These are phyloP conservation scores for Achaetomiella virescens DNA, from an alignment of 495 filamentous ascomycete genomes.

Conservation along the genomic window DNA sequence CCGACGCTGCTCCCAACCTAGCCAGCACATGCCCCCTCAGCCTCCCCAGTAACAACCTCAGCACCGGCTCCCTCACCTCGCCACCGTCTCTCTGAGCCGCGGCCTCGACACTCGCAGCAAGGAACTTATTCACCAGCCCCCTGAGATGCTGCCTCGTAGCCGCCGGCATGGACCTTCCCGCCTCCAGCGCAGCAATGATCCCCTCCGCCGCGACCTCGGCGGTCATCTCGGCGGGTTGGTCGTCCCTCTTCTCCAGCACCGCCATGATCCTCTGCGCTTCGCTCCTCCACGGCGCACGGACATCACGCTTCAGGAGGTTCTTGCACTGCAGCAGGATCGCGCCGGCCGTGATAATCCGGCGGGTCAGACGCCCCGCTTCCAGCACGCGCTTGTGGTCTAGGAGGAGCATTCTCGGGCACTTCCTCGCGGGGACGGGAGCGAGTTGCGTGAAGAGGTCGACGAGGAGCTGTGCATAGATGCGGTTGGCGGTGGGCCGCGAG, in stretches of 20 bases:
- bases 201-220: conserved; percentile 52
- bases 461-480: conserved; percentile 75
- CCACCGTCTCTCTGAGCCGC: conserved; percentile 27
- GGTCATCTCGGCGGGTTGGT: conserved; percentile 43
- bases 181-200: conserved; percentile 73
- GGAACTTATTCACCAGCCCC: conserved; percentile 46
- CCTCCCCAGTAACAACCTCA: conserved; percentile 70
- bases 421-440: conserved; percentile 48
- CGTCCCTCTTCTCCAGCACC: conserved; percentile 41
- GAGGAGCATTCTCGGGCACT: conserved; percentile 77
- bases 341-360: conserved; percentile 69
- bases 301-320: conserved; percentile 90
- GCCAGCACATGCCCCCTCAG: conserved; percentile 69
- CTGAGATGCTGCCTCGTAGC: conserved; percentile 54
- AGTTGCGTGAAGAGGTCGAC: conserved; percentile 49
- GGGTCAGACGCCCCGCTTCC: conserved; percentile 58
- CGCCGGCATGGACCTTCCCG: conserved; percentile 70
- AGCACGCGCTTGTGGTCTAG: conserved; percentile 69
- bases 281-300: conserved; percentile 79
- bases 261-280: conserved; percentile 71
- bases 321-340: conserved; percentile 88
- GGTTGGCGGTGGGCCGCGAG: conserved; percentile 54
- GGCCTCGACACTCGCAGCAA: conserved; percentile 36
- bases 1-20: conserved; percentile 66
- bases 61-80: conserved; percentile 70